phyloP scores from a whole-genome alignment of 169 alveolate genomes.

The Eimeria acervulina region DNA sequence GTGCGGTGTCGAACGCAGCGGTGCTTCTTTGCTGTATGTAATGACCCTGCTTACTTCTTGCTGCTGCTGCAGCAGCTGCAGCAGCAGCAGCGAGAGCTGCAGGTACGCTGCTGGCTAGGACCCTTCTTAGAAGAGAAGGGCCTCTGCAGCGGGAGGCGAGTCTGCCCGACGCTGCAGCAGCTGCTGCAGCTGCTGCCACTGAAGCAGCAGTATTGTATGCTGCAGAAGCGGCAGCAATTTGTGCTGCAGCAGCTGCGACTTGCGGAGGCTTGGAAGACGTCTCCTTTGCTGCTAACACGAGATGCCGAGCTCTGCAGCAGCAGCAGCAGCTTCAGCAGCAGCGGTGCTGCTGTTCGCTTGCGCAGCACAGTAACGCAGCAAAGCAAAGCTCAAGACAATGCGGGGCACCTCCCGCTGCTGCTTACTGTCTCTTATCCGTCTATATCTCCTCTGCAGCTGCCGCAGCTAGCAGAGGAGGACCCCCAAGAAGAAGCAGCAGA shows the following conservation, averaged over 20 bases:
- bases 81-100: slow-evolving; percentile 73
- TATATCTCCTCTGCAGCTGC: slow-evolving; percentile 47
- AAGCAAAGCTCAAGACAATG: slow-evolving; percentile 14
- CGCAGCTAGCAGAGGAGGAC: slow-evolving; percentile 56
- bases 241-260: slow-evolving; percentile 48
- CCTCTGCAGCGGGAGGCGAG: background rate
- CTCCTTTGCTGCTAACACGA: slow-evolving; percentile 47
- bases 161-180: slow-evolving; percentile 31
- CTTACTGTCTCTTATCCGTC: slow-evolving; percentile 29
- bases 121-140: background rate
- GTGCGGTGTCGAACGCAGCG: background rate
- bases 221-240: background rate
- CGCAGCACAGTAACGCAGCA: slow-evolving; percentile 53
- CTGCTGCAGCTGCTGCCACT: slow-evolving; percentile 62
- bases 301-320: slow-evolving; percentile 66
- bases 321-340: slow-evolving; percentile 17
- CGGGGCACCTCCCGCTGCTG: slow-evolving; percentile 54
- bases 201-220: background rate
- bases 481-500: background rate
- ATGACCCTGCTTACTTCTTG: slow-evolving; percentile 32
- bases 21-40: slow-evolving; percentile 44
- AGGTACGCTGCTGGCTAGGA: slow-evolving; percentile 42
- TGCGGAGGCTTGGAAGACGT: slow-evolving; percentile 4
- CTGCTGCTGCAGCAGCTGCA: slow-evolving; percentile 77
- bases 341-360: slow-evolving; percentile 38